These are phyloP conservation scores for Calocybe gangraenosa DNA, from an alignment of 768 basidiomycete genomes.

Conservation along the genomic window DNA sequence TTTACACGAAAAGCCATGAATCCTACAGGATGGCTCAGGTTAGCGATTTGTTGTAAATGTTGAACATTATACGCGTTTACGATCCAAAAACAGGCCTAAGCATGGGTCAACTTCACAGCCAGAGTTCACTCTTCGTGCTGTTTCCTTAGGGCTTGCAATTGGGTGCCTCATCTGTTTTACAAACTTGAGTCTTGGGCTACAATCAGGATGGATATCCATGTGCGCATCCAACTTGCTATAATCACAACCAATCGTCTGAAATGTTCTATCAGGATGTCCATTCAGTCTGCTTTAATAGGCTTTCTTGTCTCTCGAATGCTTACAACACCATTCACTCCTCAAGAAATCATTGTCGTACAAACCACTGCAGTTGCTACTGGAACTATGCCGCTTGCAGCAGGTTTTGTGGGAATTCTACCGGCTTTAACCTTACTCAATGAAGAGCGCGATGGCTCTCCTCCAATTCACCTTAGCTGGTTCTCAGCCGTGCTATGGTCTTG, in stretches of 20 bases:
- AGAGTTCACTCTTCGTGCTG: slow-evolving; percentile 51
- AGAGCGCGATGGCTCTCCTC: slow-evolving; percentile 69
- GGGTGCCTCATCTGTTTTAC: slow-evolving; percentile 90
- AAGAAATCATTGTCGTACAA: slow-evolving; percentile 92
- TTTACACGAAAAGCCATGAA: slow-evolving; percentile 7
- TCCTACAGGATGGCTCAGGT: slow-evolving; percentile 14
- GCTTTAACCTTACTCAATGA: slow-evolving; percentile 78
- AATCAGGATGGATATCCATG: slow-evolving; percentile 92
- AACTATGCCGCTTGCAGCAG: slow-evolving; percentile 79
- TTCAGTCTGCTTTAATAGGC: slow-evolving; percentile 91
- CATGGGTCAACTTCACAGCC: slow-evolving; percentile 24
- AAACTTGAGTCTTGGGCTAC: slow-evolving; percentile 83
- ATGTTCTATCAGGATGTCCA: slow-evolving; percentile 73
- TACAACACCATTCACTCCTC: slow-evolving; percentile 72
- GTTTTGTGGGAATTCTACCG: slow-evolving; percentile 90
- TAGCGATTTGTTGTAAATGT: background rate
- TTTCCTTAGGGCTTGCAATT: slow-evolving; percentile 74
- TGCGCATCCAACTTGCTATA: slow-evolving; percentile 25
- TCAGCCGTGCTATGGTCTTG: slow-evolving; percentile 82
- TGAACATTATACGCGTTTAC: too few species aligned
- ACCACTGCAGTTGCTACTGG: slow-evolving; percentile 96
- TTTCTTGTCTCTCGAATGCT: slow-evolving; percentile 79
- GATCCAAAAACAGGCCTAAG: background rate
- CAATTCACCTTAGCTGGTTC: slow-evolving; percentile 71
- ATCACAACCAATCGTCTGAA: background rate